Evolutionary conservation across 495 filamentous ascomycete species (phyloP).

Genomic region (Astrocystis sublimbata): DNA sequence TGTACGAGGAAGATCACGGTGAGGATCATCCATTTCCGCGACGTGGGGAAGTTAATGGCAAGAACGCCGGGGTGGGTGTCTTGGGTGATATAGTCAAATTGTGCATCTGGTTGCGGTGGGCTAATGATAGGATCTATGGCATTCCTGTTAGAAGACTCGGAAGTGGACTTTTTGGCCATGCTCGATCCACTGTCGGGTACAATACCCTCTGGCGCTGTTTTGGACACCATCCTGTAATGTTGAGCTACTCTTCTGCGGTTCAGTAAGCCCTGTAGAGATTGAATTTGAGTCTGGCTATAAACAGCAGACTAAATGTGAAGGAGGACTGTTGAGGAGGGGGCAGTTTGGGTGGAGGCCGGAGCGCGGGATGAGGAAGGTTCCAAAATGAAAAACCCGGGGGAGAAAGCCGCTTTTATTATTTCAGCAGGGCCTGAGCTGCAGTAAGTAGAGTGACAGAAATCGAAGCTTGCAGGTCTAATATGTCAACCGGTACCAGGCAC

Average conservation of each 20-base stretch:
- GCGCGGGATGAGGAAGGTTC: too few species aligned
- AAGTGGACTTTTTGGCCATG: background rate
- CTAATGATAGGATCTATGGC: slow-evolving; percentile 8
- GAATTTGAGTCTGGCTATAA: too few species aligned
- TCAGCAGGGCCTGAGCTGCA: background rate
- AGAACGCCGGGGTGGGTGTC: slow-evolving; percentile 62
- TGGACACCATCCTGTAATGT: background rate
- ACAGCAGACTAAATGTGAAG: too few species aligned
- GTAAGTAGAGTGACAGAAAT: background rate
- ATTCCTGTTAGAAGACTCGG: background rate
- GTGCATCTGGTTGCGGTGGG: slow-evolving; percentile 13
- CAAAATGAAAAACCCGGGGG: too few species aligned
- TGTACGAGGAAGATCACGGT: slow-evolving; percentile 72
- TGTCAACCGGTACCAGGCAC: background rate
- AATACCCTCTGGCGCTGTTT: background rate
- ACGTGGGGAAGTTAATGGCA: slow-evolving; percentile 59
- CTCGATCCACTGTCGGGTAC: background rate
- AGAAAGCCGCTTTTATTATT: background rate
- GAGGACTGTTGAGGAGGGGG: too few species aligned
- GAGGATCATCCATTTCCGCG: slow-evolving; percentile 75
- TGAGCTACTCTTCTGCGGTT: too few species aligned
- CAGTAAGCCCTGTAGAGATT: too few species aligned
- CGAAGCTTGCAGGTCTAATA: background rate
- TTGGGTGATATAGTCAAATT: slow-evolving; percentile 50
- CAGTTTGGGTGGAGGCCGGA: too few species aligned